These are phyloP conservation scores for Sphagnum tenellum DNA, from an alignment of 225 moss, liverwort and hornwort genomes.

Conservation along the genomic window DNA sequence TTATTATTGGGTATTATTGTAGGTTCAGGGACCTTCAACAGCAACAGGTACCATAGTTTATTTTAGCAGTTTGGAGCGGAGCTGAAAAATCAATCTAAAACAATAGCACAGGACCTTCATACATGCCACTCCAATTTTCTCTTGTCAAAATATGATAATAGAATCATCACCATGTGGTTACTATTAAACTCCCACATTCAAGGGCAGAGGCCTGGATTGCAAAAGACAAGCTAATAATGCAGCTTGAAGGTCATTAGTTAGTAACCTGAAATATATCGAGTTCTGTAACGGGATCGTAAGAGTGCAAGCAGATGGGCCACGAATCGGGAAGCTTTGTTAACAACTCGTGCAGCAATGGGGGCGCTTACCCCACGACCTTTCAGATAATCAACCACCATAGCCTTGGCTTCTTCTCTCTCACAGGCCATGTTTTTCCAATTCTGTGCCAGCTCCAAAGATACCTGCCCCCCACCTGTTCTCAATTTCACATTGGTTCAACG, in stretches of 20 bases:
- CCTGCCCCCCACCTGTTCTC: slow-evolving; percentile 22
- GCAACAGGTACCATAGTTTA: no score
- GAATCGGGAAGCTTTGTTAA: slow-evolving; percentile 44
- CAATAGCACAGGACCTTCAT: no score
- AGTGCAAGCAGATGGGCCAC: slow-evolving; percentile 52
- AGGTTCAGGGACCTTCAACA: no score
- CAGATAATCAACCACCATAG: slow-evolving; percentile 35
- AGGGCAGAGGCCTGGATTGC: no score
- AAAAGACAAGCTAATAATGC: background rate
- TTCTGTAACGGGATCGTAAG: slow-evolving; percentile 34
- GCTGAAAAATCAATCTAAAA: no score
- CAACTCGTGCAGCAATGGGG: slow-evolving; percentile 32
- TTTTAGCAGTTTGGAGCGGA: no score
- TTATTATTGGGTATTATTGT: no score
- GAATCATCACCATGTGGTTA: background rate
- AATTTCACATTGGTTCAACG: background rate
- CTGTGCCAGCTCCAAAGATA: slow-evolving; percentile 10
- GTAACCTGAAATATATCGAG: slow-evolving; percentile 43
- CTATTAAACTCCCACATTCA: no score
- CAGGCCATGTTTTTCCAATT: slow-evolving; percentile 35
- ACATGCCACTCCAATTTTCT: background rate
- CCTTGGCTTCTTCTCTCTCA: slow-evolving; percentile 44
- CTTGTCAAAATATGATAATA: background rate
- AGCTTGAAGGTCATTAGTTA: background rate
- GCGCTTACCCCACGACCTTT: slow-evolving; percentile 41